These are phyloP conservation scores for Sungouiella thailandica DNA, from an alignment of 805 yeast genomes.

Conservation along the genomic window DNA sequence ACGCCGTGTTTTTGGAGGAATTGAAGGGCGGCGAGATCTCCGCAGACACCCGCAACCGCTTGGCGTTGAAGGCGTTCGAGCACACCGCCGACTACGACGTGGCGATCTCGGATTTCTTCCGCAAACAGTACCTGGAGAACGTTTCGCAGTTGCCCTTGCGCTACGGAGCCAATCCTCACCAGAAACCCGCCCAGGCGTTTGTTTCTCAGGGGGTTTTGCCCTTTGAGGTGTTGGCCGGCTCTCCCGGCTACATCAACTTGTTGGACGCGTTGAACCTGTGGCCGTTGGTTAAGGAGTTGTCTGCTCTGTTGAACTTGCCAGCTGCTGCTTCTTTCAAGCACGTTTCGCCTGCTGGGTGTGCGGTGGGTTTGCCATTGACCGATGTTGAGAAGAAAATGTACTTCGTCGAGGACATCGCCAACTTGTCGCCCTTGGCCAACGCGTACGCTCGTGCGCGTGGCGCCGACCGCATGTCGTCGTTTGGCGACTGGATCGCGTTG, in stretches of 20 bases:
- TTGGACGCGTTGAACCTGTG: slow-evolving; percentile 96
- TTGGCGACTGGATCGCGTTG: slow-evolving; percentile 97
- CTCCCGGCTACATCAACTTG: slow-evolving; percentile 96
- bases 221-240: slow-evolving; percentile 87
- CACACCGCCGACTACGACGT: slow-evolving; percentile 97
- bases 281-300: slow-evolving; percentile 96
- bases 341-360: slow-evolving; percentile 98
- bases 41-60: slow-evolving; percentile 65
- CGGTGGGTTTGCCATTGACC: slow-evolving; percentile 89
- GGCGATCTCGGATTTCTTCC: slow-evolving; percentile 93
- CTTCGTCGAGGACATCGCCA: slow-evolving; percentile 91
- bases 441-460: slow-evolving; percentile 99
- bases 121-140: slow-evolving; percentile 93
- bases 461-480: slow-evolving; percentile 99
- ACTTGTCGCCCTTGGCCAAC: slow-evolving; percentile 92
- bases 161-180: slow-evolving; percentile 99
- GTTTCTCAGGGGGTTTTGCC: slow-evolving; percentile 86
- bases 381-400: slow-evolving; percentile 92
- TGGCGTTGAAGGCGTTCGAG: slow-evolving; percentile 96
- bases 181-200: slow-evolving; percentile 97
- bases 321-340: slow-evolving; percentile 99
- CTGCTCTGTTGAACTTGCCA: slow-evolving; percentile 89
- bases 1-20: slow-evolving; percentile 81
- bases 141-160: slow-evolving; percentile 86
- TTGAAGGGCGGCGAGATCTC: slow-evolving; percentile 70